Percentiles rank a stretch among this genome's conserved stretches.
Conservation (phyloP, 768 basidiomycete species). For the Suillus paluster region DNA sequence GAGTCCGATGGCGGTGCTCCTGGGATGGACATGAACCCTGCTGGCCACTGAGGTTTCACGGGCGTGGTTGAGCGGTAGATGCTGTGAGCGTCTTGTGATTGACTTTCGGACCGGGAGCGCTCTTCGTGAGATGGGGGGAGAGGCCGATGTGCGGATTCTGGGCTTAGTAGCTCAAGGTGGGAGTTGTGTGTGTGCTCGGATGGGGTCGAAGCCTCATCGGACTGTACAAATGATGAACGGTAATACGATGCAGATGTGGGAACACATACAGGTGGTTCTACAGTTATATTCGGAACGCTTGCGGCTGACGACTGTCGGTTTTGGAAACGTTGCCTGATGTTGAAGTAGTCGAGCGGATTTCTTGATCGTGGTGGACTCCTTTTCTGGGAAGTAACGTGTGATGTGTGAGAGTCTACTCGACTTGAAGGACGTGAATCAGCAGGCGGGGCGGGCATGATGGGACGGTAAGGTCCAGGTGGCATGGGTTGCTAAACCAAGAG, state of each 20-base stretch:
- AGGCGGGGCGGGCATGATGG: slow-evolving; percentile 32
- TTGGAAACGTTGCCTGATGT: slow-evolving; percentile 29
- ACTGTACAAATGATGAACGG: slow-evolving; percentile 30
- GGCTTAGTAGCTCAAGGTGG: slow-evolving; percentile 48
- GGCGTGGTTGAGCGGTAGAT: slow-evolving; percentile 22
- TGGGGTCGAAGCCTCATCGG: slow-evolving; percentile 41
- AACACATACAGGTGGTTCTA: slow-evolving; percentile 48
- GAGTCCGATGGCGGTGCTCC: neutral
- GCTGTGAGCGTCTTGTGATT: neutral
- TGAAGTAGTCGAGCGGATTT: slow-evolving; percentile 26
- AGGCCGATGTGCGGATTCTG: slow-evolving; percentile 38
- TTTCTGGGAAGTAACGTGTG: slow-evolving; percentile 11
- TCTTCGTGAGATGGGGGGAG: slow-evolving; percentile 20
- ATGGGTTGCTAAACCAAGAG: neutral
- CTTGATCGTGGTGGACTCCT: slow-evolving; percentile 18
- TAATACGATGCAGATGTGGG: neutral
- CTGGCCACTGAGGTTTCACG: slow-evolving; percentile 14
- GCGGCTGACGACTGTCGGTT: slow-evolving; percentile 38
- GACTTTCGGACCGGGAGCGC: neutral
- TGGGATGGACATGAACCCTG: slow-evolving; percentile 24
- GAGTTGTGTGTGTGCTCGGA: slow-evolving; percentile 36
- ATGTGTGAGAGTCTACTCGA: slow-evolving; percentile 12
- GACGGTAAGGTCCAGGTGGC: slow-evolving; percentile 26
- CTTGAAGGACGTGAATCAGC: slow-evolving; percentile 22
- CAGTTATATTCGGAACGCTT: slow-evolving; percentile 46